Base-by-base conservation (phyloP, 2,329 filamentous ascomycete genomes). In the Metarhizium humberi region DNA sequence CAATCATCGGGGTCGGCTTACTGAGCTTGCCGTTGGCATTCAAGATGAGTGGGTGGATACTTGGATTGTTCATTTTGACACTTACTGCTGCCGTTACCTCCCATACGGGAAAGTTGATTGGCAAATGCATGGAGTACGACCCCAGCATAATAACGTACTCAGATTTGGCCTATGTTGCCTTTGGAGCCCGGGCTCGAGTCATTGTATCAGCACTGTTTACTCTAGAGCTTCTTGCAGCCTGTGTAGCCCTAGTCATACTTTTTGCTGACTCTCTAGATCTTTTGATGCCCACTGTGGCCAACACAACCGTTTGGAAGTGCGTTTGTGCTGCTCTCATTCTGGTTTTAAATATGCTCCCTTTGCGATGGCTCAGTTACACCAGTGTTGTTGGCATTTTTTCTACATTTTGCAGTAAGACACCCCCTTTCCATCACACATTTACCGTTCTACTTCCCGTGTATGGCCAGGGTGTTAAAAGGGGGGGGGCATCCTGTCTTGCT, bases 371-470 rank as follows among this genome's bases (percentile, higher is more conserved):
- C 58, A 95, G 90, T 62, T 90, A 96, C 65, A 96, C 90, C 30
- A 95, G 90, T 67, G 85, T 97, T 56, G 75, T 97, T 58, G 92
- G 92, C n/a, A 95, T 99, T 53, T 76, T 96, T 62, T 92, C 84
- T 56, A 95, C 90, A 62, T 86, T 95, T 61, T 85, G 85, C 64
- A 96, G 89, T 92, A 75, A 76, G 88, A 86, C 16, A 40, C 7
- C 6, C 16, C 36, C 32, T 51, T n/a, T 29, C 38, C 16, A 8
- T 53, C 42, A 45, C 16, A 45, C n/a, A 45, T 13, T 20, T 16
- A 18, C 42, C 16, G 38, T 7, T 40, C 11, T 16, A 16, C 13
- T 40, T 16, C 14, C 14, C 13, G 5, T 11, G 38, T 40, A 5
- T 7, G 10, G 42, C n/a, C 42, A 16, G 18, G 16, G 16, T 6